Percentiles rank a stretch among this genome's conserved stretches.
phyloP scores from a whole-genome alignment of 768 basidiomycete species.

The Serendipita sp. region DNA sequence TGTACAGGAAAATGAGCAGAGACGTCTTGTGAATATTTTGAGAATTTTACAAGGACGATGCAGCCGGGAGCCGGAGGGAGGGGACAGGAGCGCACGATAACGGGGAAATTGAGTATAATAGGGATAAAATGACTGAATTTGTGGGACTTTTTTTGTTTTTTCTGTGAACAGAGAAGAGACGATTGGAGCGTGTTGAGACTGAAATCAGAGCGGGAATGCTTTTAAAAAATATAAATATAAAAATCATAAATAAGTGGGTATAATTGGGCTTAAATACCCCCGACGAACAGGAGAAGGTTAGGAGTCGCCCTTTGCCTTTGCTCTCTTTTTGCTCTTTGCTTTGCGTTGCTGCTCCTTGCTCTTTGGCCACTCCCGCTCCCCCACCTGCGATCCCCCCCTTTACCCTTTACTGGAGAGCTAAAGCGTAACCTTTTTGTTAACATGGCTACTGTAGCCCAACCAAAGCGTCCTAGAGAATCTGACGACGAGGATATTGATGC shows the following conservation, averaged over 20 bases:
- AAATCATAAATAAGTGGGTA: too few relatives aligned
- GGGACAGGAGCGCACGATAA: neutral
- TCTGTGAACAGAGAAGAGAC: neutral
- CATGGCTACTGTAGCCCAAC: neutral
- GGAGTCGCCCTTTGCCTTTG: too few relatives aligned
- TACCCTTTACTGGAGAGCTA: neutral
- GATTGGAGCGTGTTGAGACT: neutral
- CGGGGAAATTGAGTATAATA: neutral
- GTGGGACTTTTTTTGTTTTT: neutral
- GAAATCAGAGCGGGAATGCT: too few relatives aligned
- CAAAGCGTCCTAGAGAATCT: conserved; percentile 1
- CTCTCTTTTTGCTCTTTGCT: too few relatives aligned
- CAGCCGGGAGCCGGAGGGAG: neutral
- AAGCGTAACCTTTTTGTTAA: too few relatives aligned
- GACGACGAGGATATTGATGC: conserved; percentile 5
- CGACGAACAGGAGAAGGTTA: too few relatives aligned
- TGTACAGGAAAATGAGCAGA: neutral
- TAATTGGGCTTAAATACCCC: too few relatives aligned
- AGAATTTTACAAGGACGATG: neutral
- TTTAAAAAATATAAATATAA: too few relatives aligned
- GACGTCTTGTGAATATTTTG: neutral
- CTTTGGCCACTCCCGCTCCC: neutral
- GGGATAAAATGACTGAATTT: neutral
- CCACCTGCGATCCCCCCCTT: neutral
- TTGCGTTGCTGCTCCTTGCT: neutral